phyloP scores from a whole-genome alignment of 768 basidiomycete species.

The Rhodotorula kratochvilovae region DNA sequence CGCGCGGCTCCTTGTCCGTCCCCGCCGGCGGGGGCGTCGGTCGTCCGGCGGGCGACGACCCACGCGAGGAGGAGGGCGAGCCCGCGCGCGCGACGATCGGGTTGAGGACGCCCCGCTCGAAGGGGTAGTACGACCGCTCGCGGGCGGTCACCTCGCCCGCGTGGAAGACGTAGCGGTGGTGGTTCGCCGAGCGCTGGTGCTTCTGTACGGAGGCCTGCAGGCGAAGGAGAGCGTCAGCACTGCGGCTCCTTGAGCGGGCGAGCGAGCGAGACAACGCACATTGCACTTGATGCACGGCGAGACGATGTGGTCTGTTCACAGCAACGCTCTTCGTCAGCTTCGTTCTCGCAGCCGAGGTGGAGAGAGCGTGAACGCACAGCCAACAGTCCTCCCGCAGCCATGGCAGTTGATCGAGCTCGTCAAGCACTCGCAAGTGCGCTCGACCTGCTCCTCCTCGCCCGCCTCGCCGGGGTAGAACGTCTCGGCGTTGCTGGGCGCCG shows the following conservation, averaged over 20 bases:
- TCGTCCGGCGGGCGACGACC: not conserved
- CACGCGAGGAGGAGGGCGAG: not conserved
- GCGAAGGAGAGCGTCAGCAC: not conserved
- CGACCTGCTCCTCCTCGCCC: constrained; percentile 31
- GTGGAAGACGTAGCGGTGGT: constrained; percentile 83
- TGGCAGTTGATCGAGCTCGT: constrained; percentile 77
- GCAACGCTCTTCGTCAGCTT: rapidly evolving
- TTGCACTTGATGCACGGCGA: constrained; percentile 66
- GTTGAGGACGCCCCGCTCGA: constrained; percentile 31
- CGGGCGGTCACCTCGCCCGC: constrained; percentile 36
- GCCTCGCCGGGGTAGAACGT: constrained; percentile 39
- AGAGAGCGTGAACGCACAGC: constrained; percentile 54
- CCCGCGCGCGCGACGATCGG: constrained; percentile 5
- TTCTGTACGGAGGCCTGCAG: constrained; percentile 46
- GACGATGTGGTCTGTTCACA: constrained; percentile 29
- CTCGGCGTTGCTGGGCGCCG: constrained; percentile 59
- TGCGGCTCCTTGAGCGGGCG: too few species aligned
- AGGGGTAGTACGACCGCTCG: constrained; percentile 33
- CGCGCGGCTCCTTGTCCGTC: constrained; percentile 16
- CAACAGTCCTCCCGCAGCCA: constrained; percentile 67
- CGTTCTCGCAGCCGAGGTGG: not conserved
- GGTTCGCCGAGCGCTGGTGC: constrained; percentile 62
- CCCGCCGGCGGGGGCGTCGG: not conserved
- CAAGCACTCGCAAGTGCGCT: constrained; percentile 75
- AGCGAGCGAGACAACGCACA: not conserved